Base-by-base conservation (phyloP, 2,329 filamentous ascomycete genomes). In the Aureobasidium zeae region DNA sequence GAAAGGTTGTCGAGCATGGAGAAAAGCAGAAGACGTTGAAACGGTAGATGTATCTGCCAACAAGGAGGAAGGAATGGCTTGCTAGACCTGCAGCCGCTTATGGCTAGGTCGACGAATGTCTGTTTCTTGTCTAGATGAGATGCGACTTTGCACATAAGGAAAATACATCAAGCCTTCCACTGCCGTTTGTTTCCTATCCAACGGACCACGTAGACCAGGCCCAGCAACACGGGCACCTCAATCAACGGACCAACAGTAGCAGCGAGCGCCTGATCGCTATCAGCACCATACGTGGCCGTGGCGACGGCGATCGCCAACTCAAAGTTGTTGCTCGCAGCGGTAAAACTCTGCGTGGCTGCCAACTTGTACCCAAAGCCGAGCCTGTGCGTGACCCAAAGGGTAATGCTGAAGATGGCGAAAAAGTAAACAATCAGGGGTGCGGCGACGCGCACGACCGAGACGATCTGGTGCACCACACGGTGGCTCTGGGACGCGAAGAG, bases 251-350 rank as follows among this genome's bases (percentile, higher is more conserved):
- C 86, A 0, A 94, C 86, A 0, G 86, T 93, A 6, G 83, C 72
- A 1, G 87, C 86, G 32, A 94, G 66, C 0, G 86, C 86, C 62
- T 94, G 79, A 37, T 87, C 78, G 54, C 83, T 89, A 29, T 82
- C 67, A 0, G 81, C 72, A 0, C 86, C 87, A 63, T 83, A 94
- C 0, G 81, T 81, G 0, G 86, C 82, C 3, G 94, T 79, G 0
- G 84, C 84, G 0, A 94, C 86, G 0, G 86, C 86, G 63, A 94
- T 94, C 0, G 87, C 86, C 17, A 94, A 67, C 66, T 94, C 87
- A 55, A 94, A 94, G 58, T 94, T 94, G 57, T 94, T 94, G 59
- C 86, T 94, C 1, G 85, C 83, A 0, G 86, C 88, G 0, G 85
- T 93, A 55, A 94, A 91, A 57, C 83, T 87, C 63, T 93, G 86